These are phyloP conservation scores for Mollisiaceae sp. DNA, from an alignment of 2,329 filamentous ascomycete species.

Conservation along the genomic window DNA sequence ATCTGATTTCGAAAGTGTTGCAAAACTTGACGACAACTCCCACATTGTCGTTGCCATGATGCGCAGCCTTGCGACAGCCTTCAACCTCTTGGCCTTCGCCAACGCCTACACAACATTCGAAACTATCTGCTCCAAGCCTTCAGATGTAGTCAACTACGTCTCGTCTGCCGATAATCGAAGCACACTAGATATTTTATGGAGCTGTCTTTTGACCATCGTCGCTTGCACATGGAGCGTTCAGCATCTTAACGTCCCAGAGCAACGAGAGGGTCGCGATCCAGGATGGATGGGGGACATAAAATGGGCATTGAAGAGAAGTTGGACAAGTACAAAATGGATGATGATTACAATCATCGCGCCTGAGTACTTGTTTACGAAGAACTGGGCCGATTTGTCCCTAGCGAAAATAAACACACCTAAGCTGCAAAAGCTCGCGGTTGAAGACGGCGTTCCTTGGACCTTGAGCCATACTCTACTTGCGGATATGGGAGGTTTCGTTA, in stretches of 20 bases:
- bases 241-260: slow-evolving; percentile 35
- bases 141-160: slow-evolving; percentile 25
- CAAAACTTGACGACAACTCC: background rate
- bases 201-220: slow-evolving; percentile 32
- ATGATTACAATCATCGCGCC: slow-evolving; percentile 16
- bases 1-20: background rate
- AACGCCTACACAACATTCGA: slow-evolving; percentile 22
- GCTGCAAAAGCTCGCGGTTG: background rate
- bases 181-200: slow-evolving; percentile 37
- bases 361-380: slow-evolving; percentile 15
- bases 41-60: background rate
- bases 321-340: slow-evolving; percentile 19
- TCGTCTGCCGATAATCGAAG: slow-evolving; percentile 26
- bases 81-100: background rate
- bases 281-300: slow-evolving; percentile 16
- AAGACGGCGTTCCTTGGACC: slow-evolving; percentile 17
- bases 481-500: slow-evolving; percentile 24
- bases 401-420: background rate
- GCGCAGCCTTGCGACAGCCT: slow-evolving; percentile 8
- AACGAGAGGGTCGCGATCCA: slow-evolving; percentile 8
- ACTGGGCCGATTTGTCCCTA: background rate
- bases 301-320: slow-evolving; percentile 18
- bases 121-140: slow-evolving; percentile 17
- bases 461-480: slow-evolving; percentile 18
- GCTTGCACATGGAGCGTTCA: slow-evolving; percentile 36